Base-by-base conservation (phyloP, 345 rosid species). In the Hypericum androsaemum region DNA sequence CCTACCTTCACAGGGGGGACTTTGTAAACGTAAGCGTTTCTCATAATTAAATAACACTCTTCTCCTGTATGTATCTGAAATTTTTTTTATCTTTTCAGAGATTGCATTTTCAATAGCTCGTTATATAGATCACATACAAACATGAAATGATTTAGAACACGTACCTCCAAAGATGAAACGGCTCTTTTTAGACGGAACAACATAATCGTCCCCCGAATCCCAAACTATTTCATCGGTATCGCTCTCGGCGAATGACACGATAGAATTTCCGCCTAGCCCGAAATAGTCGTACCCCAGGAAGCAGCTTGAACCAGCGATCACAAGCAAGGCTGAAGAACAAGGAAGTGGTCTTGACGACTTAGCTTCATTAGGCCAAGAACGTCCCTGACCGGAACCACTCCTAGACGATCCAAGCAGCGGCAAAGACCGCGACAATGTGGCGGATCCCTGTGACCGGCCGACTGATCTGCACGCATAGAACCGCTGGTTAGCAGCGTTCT, bases 291-390 rank as follows among this genome's bases (percentile, higher is more conserved):
- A 68, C 41, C 63, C 57, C 42, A 69, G 44, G 10, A 75, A 76
- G 13, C 76, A 59, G 64, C 68, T 57, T 8, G 74, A 71, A 39
- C 77, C 79, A 42, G 43, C 59, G 41, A 74, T 41, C 12, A 60
- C 48, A 42, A 52, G 59, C 22, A 69, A 67, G 1, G 68, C 32
- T 1, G 32, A 22, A 22, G 32, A 22, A 22, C 4, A 66, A 54
- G 67, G 50, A 35, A 70, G 8, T 12, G 66, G 66, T 59, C 78
- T 68, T 7, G 57, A 40, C 11, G 42, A 39, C 11, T 55, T 32
- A 8, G 54, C 64, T 15, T 64, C 49, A 5, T 32, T 47, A 5
- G 45, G 54, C 13, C 7, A 41, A 5, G 44, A 50, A 47, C 40
- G 45, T 14, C 52, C 39, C 22, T 52, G 12, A 12, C 39, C 59